Evolutionary conservation across 106 monocot species (phyloP), one percentile per base, ranked within the genome.

Genomic region (Dendrobium nobile): DNA sequence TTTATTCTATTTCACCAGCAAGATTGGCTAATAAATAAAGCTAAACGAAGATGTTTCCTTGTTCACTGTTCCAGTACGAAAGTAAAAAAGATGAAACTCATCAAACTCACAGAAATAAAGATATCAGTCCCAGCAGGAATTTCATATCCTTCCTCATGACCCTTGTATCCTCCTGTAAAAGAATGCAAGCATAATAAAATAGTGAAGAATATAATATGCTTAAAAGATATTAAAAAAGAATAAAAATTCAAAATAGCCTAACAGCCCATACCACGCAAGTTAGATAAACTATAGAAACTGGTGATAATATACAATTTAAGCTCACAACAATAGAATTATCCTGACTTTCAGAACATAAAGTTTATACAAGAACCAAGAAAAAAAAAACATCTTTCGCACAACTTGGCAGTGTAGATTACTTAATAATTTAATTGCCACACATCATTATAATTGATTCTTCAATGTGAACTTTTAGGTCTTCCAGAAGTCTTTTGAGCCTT

Each of bases 91-190:
- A 76, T 51, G 48, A 48, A 51, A 47, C 31, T 31, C 31, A 31
- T 9, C 10, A 48, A 47, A 90, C 92, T 91, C 48, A 97, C 97
- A n/a, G 94, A 97, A 81, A 97, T 27, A 86, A 97, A 97, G 58
- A 97, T 87, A 81, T 97, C 97, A 24, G 94, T 94, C 61, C 94
- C 97, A 28, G 82, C 82, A 77, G 94, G 97, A 84, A 97, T 90
- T 80, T 85, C 83, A 87, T 90, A 94, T 88, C 97, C 97, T 72
- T 94, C 88, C 85, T 86, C 82, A 58, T 59, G 31, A 70, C 94
- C 94, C 15, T 89, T 92, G 82, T 92, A 89, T 86, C 97, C 97
- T 61, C 97, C 97, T 97, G 72, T 40, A 75, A 5, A 72, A 72
- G 43, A 37, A 8, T 42, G 19, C 43, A 74, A 20, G n/a, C 42